phyloP scores from a whole-genome alignment of 2,329 filamentous ascomycete species.

The Sphaerulina vaccinii region DNA sequence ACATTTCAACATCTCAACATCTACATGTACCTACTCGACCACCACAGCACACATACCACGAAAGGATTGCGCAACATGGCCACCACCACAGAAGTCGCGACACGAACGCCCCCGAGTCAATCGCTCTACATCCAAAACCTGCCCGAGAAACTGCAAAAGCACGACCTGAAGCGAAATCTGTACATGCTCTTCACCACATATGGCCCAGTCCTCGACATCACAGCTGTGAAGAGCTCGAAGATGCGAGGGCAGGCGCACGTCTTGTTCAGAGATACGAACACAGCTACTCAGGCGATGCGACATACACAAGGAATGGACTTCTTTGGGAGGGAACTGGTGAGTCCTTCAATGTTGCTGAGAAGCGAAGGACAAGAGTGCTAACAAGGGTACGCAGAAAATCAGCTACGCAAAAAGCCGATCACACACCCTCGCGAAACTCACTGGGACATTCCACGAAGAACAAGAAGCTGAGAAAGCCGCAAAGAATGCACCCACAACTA shows the following conservation, averaged over 20 bases:
- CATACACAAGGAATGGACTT: slow-evolving; percentile 82
- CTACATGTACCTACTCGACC: no score
- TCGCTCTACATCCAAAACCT: slow-evolving; percentile 90
- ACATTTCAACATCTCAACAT: background rate
- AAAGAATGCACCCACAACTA: slow-evolving; percentile 33
- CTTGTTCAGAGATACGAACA: slow-evolving; percentile 82
- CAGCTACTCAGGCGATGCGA: slow-evolving; percentile 92
- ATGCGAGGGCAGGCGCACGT: slow-evolving; percentile 97
- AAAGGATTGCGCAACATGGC: slow-evolving; percentile 9
- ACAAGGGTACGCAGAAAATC: slow-evolving; percentile 64
- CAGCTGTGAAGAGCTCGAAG: slow-evolving; percentile 81
- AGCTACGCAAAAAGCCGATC: slow-evolving; percentile 89
- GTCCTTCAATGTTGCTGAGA: slow-evolving; percentile 36
- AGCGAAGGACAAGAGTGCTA: slow-evolving; percentile 12
- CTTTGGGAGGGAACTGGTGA: slow-evolving; percentile 79
- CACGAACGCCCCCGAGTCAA: slow-evolving; percentile 23
- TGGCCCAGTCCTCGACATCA: slow-evolving; percentile 86
- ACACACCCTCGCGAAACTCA: slow-evolving; percentile 82
- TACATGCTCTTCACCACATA: slow-evolving; percentile 96
- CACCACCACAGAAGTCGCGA: slow-evolving; percentile 8
- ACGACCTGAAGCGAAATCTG: slow-evolving; percentile 78
- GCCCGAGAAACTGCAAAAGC: slow-evolving; percentile 84
- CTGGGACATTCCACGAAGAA: slow-evolving; percentile 75
- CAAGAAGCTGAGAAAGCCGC: slow-evolving; percentile 41
- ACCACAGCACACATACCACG: background rate